Base-by-base conservation (phyloP, 192 early-diverging fungal genomes). In the Coemansia sp. region DNA sequence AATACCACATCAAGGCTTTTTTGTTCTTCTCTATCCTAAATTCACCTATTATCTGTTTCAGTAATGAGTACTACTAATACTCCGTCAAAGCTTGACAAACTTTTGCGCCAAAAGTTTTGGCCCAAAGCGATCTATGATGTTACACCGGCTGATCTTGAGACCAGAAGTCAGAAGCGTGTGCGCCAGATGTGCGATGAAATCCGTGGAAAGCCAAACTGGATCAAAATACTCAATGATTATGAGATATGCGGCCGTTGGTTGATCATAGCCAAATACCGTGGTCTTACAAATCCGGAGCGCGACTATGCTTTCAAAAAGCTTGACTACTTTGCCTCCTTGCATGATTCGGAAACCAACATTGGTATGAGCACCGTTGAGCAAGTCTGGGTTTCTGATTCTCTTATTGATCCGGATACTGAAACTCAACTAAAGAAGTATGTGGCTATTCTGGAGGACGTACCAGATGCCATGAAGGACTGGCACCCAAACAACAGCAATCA, bases 191-290 rank as follows among this genome's bases (percentile, higher is more conserved):
- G n/a, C n/a, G n/a, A n/a, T n/a, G n/a, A n/a, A n/a, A n/a, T n/a
- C 45, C 80, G 78, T 27, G 67, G 57, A 42, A 83, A 82, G 51
- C 65, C 56, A 15, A 30, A 69, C n/a, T 85, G 83, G 83, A 49
- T 67, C 12, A 19, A 8, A 47, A 67, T 64, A 59, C 55, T 67
- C 58, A 40, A 34, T 46, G 60, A 49, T 19, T 56, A 44, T 6
- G 57, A 54, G 51, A 78, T 73, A 21, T 66, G 48, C 47, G 25
- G 27, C 55, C 76, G 50, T 45, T 67, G 60, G 62, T 50, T 33
- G 9, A 45, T 9, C 25, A 66, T 67, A 12, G 56, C 73, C 50
- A 55, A 57, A 24, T 41, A 23, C 21, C 60, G 60, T n/a, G 64
- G 40, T 6, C 62, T 82, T 17, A 64, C 64, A 14, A 76, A 81